Percentiles rank a stretch among this genome's conserved stretches.
These are phyloP conservation scores for Aspergillus japonicus DNA, from an alignment of 2,329 filamentous ascomycete genomes.

Conservation along the genomic window DNA sequence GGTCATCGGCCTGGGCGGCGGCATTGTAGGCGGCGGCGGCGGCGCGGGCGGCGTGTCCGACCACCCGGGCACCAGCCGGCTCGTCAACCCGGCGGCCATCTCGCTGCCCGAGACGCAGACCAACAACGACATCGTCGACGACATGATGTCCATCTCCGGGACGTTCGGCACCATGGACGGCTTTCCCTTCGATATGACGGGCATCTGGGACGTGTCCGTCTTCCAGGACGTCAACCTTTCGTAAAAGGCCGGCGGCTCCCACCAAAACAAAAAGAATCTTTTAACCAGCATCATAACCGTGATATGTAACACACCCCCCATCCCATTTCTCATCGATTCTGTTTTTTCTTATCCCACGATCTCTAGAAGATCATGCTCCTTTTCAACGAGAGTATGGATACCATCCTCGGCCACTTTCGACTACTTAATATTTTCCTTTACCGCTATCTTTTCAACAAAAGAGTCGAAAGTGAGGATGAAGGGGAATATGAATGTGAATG, in stretches of 20 bases:
- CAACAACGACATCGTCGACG: slow-evolving; percentile 47
- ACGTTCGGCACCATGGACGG: slow-evolving; percentile 48
- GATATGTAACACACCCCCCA: too few relatives aligned
- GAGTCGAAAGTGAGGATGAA: neutral
- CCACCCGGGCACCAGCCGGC: slow-evolving; percentile 34
- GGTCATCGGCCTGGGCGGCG: too few relatives aligned
- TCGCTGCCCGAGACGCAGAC: slow-evolving; percentile 45
- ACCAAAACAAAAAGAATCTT: too few relatives aligned
- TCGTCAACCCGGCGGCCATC: slow-evolving; percentile 41
- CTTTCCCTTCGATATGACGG: slow-evolving; percentile 48
- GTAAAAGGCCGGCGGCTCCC: neutral
- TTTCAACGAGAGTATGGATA: neutral
- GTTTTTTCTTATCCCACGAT: neutral
- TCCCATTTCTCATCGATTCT: too few relatives aligned
- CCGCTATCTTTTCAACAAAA: neutral
- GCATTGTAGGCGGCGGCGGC: neutral
- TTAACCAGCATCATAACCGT: too few relatives aligned
- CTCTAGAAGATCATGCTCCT: neutral
- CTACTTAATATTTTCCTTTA: neutral
- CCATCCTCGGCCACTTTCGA: too few relatives aligned
- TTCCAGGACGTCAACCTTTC: slow-evolving; percentile 41
- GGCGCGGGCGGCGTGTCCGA: slow-evolving; percentile 19
- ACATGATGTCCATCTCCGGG: slow-evolving; percentile 49
- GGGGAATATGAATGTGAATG: too few relatives aligned
- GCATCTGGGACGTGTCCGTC: slow-evolving; percentile 47